Conservation (phyloP, 176 grass and related monocot genomes). For the Tillandsia leiboldiana region DNA sequence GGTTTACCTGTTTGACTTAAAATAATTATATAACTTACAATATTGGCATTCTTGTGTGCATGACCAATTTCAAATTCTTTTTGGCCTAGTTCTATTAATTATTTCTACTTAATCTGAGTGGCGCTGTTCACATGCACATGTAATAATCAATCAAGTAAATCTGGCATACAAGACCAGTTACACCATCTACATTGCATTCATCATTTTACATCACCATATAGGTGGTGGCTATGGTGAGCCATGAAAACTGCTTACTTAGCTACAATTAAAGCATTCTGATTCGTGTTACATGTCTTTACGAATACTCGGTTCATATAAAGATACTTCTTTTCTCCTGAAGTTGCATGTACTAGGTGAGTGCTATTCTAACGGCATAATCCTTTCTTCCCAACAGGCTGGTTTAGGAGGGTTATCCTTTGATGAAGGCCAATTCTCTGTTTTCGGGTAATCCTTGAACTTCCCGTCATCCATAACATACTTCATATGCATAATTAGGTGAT, state of each 20-base stretch:
- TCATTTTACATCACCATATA: neutral
- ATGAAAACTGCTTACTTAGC: too few species aligned
- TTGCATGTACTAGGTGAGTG: too few species aligned
- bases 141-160: neutral
- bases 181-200: neutral
- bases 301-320: neutral
- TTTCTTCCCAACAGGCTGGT: slow-evolving; percentile 45
- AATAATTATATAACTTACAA: neutral
- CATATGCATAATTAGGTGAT: neutral
- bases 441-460: slow-evolving; percentile 42
- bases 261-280: neutral
- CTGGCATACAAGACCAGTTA: neutral
- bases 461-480: neutral
- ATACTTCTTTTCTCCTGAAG: too few species aligned
- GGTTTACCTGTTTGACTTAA: neutral
- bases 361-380: neutral
- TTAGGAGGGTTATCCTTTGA: slow-evolving; percentile 96
- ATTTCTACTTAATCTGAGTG: neutral
- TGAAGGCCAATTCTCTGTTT: slow-evolving; percentile 97
- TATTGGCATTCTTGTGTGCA: neutral
- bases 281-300: neutral
- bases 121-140: neutral
- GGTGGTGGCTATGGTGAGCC: too few species aligned
- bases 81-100: neutral
- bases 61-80: neutral